Evolutionary conservation across 305 asterid genomes (phyloP), one percentile per base, ranked within the genome.

Genomic region (Coffea humblotiana): DNA sequence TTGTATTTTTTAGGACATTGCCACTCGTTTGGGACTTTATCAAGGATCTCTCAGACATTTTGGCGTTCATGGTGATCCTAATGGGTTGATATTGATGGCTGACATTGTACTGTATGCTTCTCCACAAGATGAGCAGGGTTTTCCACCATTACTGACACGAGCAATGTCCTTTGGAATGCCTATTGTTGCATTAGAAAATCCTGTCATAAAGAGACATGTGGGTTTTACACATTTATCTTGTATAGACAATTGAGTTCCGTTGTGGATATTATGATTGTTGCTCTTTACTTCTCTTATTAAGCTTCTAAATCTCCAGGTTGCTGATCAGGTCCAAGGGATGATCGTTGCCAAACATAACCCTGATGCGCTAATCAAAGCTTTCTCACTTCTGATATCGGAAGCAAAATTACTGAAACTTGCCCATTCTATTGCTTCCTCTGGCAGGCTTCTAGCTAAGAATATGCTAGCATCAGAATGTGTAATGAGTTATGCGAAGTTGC

Each of bases 161-260:
- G 99, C 99, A 84, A 91, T 96, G 98, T 84, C 98, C 75, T 91
- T 92, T 81, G 99, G 97, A 77, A 83, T 91, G 81, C 99, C 99
- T 82, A 77, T 91, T 49, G 81, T 96, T 83, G 95, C 94, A 77
- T 92, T 97, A 51, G 98, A 93, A 88, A 85, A 84, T 86, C 94
- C 92, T 25, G 81, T 86, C 86, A 89, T 94, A 80, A 89, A 83
- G 71, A 90, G 91, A 87, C 88, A 91, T 79, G 99, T 96, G 82
- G 70, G 99, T 78, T 72, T 1, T 73, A 16, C 68, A 72, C n/a
- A 32, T 21, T 56, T 67, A 49, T 45, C 51, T n/a, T 35, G 1
- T 76, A 27, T 16, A 14, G 1, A 18, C 45, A 56, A 23, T 70
- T 64, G 10, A 27, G 32, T 51, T 61, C 21, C 9, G 4, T 29